Percentiles rank a stretch among this genome's conserved stretches.
These are phyloP conservation scores for Magnusiomyces suaveolens DNA, from an alignment of 1,139 yeast species.

Conservation along the genomic window DNA sequence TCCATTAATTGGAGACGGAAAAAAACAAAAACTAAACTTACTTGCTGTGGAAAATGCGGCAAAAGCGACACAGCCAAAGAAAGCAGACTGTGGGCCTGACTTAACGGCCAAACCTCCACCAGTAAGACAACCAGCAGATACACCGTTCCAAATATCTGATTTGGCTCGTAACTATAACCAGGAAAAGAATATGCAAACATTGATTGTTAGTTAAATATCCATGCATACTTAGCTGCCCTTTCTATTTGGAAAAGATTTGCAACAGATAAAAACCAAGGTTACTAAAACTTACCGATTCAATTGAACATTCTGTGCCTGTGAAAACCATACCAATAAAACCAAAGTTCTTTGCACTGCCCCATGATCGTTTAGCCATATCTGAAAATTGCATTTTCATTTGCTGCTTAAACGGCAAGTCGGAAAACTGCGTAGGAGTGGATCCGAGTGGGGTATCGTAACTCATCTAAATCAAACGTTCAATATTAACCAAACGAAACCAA, in stretches of 20 bases:
- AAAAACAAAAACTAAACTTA: slow-evolving; percentile 13
- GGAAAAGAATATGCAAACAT: background rate
- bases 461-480: slow-evolving; percentile 30
- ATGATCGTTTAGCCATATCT: slow-evolving; percentile 86
- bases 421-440: slow-evolving; percentile 39
- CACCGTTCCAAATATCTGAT: slow-evolving; percentile 86
- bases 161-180: slow-evolving; percentile 55
- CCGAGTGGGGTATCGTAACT: slow-evolving; percentile 75
- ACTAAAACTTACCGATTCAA: slow-evolving; percentile 41
- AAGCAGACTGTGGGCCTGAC: slow-evolving; percentile 89
- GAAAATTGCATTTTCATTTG: slow-evolving; percentile 85
- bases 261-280: background rate
- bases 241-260: too few relatives aligned
- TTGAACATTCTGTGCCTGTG: slow-evolving; percentile 88
- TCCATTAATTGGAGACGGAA: background rate
- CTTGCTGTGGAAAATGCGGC: slow-evolving; percentile 91
- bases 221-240: too few relatives aligned
- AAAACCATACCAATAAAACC: slow-evolving; percentile 91
- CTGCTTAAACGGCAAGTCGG: slow-evolving; percentile 83
- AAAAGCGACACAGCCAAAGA: slow-evolving; percentile 92
- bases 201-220: too few relatives aligned
- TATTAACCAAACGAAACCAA: background rate
- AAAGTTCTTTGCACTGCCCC: slow-evolving; percentile 82
- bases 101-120: slow-evolving; percentile 85
- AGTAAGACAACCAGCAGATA: slow-evolving; percentile 88